phyloP scores from a whole-genome alignment of 2,329 filamentous ascomycete genomes.

The Periconia digitata region DNA sequence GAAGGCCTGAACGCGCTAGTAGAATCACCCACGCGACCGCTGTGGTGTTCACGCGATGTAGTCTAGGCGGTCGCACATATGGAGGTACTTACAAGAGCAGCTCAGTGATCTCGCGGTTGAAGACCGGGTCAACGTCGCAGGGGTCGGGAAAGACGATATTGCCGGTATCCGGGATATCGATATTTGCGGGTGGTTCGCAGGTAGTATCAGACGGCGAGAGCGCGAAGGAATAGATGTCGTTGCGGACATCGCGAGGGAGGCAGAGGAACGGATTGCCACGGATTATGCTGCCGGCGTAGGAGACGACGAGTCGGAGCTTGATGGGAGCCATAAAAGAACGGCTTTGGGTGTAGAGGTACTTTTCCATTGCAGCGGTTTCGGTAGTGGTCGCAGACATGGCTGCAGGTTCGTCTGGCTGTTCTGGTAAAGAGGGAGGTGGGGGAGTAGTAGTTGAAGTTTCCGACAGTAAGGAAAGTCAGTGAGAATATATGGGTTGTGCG shows the following conservation, averaged over 20 bases:
- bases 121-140: neutral
- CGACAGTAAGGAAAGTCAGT: no score
- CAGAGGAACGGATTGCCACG: constrained; percentile 2
- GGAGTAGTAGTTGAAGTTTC: no score
- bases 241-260: constrained; percentile 2
- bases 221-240: neutral
- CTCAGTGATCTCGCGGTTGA: neutral
- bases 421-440: no score
- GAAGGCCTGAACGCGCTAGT: neutral
- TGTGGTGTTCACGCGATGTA: no score
- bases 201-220: neutral
- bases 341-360: neutral
- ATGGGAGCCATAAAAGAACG: neutral
- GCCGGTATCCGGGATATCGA: neutral
- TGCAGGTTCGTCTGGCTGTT: no score
- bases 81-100: no score
- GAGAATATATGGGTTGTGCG: no score
- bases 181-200: neutral
- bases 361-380: neutral
- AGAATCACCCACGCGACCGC: neutral
- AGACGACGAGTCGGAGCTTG: neutral
- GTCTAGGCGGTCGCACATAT: neutral
- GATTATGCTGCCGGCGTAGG: neutral
- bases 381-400: no score
- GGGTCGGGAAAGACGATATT: neutral